Conservation (phyloP, 192 early-diverging fungal genomes). For the Coemansia sp. region DNA sequence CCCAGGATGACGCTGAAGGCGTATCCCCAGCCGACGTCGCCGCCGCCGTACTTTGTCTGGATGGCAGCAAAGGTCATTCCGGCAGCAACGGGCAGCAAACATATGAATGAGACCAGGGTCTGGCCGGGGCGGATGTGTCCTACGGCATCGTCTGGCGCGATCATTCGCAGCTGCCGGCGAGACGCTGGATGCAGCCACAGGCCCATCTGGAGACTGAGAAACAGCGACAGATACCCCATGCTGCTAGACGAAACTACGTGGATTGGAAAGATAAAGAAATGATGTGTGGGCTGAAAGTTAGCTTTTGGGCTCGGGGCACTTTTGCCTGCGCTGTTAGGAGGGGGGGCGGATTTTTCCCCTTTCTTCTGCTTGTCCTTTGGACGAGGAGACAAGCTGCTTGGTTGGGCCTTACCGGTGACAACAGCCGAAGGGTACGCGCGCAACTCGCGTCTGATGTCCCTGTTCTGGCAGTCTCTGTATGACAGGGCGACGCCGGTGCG, state of each 20-base stretch:
- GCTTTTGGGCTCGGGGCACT: too few species aligned
- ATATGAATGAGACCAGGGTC: constrained; percentile 32
- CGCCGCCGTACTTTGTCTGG: constrained; percentile 32
- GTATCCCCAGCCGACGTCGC: constrained; percentile 40
- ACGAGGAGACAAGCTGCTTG: too few species aligned
- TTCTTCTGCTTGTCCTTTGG: too few species aligned
- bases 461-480: constrained; percentile 20
- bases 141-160: constrained; percentile 5
- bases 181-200: constrained; percentile 34
- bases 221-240: constrained; percentile 40
- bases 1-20: constrained; percentile 28
- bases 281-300: too few species aligned
- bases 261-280: neutral
- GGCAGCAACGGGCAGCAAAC: constrained; percentile 32
- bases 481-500: constrained; percentile 19
- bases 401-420: constrained; percentile 18
- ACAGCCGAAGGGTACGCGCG: constrained; percentile 20
- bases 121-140: constrained; percentile 29
- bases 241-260: constrained; percentile 29
- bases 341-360: too few species aligned
- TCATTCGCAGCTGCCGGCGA: constrained; percentile 18
- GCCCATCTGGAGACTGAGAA: constrained; percentile 40
- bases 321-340: too few species aligned
- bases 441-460: constrained; percentile 4
- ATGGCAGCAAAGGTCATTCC: constrained; percentile 37